A percentile compares a stretch with the other conserved stretches of the same genome.
These are phyloP conservation scores for Spergularia bocconei DNA, from an alignment of 148 eudicot genomes.

Conservation along the genomic window DNA sequence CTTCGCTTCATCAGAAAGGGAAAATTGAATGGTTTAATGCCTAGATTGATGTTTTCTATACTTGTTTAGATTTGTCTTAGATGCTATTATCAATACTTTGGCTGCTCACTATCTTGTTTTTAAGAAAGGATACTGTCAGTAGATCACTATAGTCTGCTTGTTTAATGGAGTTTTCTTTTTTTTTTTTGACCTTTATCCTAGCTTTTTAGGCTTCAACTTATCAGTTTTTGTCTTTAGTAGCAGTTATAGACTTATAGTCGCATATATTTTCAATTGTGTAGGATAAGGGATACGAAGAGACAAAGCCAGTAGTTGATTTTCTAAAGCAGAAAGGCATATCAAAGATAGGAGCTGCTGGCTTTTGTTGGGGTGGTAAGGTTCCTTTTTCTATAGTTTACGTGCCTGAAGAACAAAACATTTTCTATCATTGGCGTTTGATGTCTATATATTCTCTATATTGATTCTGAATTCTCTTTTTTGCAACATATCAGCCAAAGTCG, in stretches of 20 bases:
- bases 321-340: slow-evolving; percentile 53
- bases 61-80: no score
- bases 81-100: no score
- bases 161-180: background rate
- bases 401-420: background rate
- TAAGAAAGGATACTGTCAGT: no score
- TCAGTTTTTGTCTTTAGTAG: background rate
- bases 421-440: background rate
- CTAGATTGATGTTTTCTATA: no score
- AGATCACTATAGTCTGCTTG: no score
- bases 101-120: no score
- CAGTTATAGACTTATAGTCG: background rate
- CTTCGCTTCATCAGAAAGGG: no score
- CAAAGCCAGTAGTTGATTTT: slow-evolving; percentile 56
- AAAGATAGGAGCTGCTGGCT: slow-evolving; percentile 73
- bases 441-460: background rate
- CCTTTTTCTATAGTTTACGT: background rate
- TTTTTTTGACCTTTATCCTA: background rate
- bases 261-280: slow-evolving; percentile 4
- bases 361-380: slow-evolving; percentile 82
- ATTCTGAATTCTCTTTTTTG: background rate
- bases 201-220: no score
- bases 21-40: no score
- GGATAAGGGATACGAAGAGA: slow-evolving; percentile 57
- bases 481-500: slow-evolving; percentile 57